These are phyloP conservation scores for Entophlyctis luteolus DNA, from an alignment of 192 early-diverging fungal species.

Conservation along the genomic window DNA sequence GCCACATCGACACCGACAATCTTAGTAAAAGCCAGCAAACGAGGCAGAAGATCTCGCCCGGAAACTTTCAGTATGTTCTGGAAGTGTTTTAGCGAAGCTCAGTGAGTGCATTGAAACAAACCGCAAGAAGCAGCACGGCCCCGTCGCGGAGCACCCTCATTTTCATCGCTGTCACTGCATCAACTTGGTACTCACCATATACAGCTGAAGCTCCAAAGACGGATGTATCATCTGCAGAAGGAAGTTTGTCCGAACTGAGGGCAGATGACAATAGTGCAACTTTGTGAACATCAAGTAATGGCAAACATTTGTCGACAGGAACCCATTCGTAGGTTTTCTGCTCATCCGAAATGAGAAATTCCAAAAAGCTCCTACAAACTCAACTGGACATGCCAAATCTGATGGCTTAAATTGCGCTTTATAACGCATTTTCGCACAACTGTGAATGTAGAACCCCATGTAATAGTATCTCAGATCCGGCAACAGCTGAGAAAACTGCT, in stretches of 20 bases:
- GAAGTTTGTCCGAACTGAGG: neutral
- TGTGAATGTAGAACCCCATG: conserved; percentile 92
- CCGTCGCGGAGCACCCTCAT: neutral
- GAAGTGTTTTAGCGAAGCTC: neutral
- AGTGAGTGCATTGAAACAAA: neutral
- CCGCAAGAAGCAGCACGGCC: neutral
- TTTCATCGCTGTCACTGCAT: neutral
- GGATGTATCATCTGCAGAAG: neutral
- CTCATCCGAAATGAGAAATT: neutral
- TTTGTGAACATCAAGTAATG: conserved; percentile 49
- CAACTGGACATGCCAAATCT: conserved; percentile 69
- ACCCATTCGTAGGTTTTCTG: conserved; percentile 41
- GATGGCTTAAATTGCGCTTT: conserved; percentile 86
- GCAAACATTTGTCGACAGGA: conserved; percentile 39
- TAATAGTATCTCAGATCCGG: conserved; percentile 75
- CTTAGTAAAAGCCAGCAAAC: conserved; percentile 11
- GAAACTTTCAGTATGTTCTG: conserved; percentile 5
- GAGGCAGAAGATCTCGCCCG: neutral
- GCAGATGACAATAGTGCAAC: conserved; percentile 42
- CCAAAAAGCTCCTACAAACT: neutral
- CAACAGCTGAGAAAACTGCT: conserved; percentile 42
- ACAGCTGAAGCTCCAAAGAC: conserved; percentile 11
- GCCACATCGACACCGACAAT: conserved; percentile 14
- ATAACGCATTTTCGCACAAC: conserved; percentile 90
- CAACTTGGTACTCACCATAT: neutral